Evolutionary conservation across 177 flowering plant species (phyloP), one percentile per base, ranked within the genome.

Genomic region (Telopea speciosissima): DNA sequence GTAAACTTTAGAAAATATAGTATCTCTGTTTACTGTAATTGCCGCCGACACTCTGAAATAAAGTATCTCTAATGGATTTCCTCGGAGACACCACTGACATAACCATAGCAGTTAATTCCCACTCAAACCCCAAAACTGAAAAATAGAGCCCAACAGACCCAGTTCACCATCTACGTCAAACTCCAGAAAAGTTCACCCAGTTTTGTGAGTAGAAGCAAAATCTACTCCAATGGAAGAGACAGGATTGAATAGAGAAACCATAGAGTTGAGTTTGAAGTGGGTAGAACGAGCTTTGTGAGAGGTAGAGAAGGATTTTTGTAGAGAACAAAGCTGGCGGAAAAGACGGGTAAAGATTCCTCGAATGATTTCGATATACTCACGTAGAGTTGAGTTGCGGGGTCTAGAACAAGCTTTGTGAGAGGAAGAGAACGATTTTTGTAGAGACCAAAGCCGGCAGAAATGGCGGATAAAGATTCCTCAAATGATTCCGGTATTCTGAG

Each of bases 1-100:
- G 8, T 3, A 49, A 49, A 49, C 49, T 1, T 25, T n/a, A n/a
- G n/a, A 26, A 24, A 45, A 45, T 28, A 25, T 2, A 0, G 99
- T 95, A 67, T 95, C 99, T 82, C 61, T 68, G 72, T 24, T 68
- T 42, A 14, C 67, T 68, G 11, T 70, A 73, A 65, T 70, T 73
- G 31, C 77, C 78, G 33, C 83, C 86, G 8, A 89, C 81, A 45
- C 81, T 86, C 75, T 80, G 79, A 68, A 79, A 72, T 58, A 76
- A 56, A 36, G 73, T 62, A 28, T 76, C 74, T 45, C 65, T 71
- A 2, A 76, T 49, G 26, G 75, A 70, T 54, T 69, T 76, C 49
- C 75, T 61, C 52, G 73, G 82, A 6, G 82, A 76, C 21, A 61
- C 71, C 73, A 76, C 69, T n/a, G 82, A 76, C 73, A 77, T 79